Conservation (phyloP, 768 basidiomycete genomes). For the Dioszegia crocea region DNA sequence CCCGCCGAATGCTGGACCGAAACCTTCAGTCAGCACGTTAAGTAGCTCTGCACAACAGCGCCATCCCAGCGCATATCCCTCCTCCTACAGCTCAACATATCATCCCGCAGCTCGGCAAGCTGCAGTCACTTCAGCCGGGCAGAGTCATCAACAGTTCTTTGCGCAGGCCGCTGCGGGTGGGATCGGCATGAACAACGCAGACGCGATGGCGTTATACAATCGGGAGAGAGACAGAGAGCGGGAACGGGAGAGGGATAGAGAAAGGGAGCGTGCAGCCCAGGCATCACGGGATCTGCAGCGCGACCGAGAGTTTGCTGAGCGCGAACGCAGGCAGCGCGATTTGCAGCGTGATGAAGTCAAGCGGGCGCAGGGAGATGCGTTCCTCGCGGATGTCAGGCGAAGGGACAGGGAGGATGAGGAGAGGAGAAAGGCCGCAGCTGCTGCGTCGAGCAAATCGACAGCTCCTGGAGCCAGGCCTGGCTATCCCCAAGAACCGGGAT, state of each 20-base stretch:
- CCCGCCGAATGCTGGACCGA: not conserved
- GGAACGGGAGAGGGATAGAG: not conserved
- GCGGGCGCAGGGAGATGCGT: not conserved
- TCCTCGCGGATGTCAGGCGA: not conserved
- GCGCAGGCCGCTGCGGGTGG: no score
- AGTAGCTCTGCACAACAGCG: no score
- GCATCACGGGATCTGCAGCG: not conserved
- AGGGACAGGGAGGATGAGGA: not conserved
- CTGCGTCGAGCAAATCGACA: constrained; percentile 9
- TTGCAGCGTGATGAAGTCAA: not conserved
- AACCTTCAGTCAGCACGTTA: no score
- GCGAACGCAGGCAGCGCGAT: not conserved
- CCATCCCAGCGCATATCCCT: no score
- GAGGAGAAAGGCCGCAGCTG: constrained; percentile 1
- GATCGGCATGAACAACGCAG: not conserved
- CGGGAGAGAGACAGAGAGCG: not conserved
- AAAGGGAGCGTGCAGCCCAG: not conserved
- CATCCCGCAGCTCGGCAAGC: no score
- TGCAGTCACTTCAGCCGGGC: no score
- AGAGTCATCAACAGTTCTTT: not conserved
- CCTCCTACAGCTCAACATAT: no score
- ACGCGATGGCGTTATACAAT: not conserved
- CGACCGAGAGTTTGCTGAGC: no score
- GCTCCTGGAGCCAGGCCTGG: not conserved
- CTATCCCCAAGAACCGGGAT: constrained; percentile 12